A percentile compares a stretch with the other conserved stretches of the same genome.
Conservation (phyloP, 306 rosid genomes). For the Carpinus viminea region DNA sequence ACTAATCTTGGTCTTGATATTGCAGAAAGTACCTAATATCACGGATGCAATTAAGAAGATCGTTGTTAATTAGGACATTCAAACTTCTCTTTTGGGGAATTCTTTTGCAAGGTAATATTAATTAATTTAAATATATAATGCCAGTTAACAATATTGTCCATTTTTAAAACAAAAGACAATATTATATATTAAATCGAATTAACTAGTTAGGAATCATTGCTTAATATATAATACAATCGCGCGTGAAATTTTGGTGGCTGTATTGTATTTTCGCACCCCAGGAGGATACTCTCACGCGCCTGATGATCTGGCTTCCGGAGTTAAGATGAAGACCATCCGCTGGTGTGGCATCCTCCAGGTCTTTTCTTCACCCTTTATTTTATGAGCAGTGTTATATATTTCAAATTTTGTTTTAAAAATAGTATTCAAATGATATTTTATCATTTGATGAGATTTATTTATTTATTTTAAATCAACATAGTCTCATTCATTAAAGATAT, state of each 20-base stretch:
- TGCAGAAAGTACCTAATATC: conserved; percentile 59
- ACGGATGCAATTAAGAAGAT: conserved; percentile 56
- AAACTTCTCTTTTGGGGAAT: conserved; percentile 92
- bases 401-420: too few species aligned
- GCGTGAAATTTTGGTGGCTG: not conserved
- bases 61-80: conserved; percentile 55
- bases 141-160: not conserved
- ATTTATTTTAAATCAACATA: too few species aligned
- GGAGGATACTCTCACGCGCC: conserved; percentile 97
- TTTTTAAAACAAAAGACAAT: not conserved
- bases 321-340: conserved; percentile 71
- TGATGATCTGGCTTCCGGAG: conserved; percentile 63
- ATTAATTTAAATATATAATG: not conserved
- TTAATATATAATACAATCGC: not conserved
- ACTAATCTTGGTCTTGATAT: conserved; percentile 11
- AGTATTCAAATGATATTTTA: too few species aligned
- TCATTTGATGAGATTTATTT: too few species aligned
- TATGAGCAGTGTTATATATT: too few species aligned
- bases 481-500: too few species aligned
- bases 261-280: conserved; percentile 1
- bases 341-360: conserved; percentile 98
- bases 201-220: not conserved
- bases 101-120: conserved; percentile 64
- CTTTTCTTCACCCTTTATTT: not conserved
- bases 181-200: not conserved